phyloP scores from a whole-genome alignment of 768 basidiomycete species.

The Tylopilus vinaceipallidus region DNA sequence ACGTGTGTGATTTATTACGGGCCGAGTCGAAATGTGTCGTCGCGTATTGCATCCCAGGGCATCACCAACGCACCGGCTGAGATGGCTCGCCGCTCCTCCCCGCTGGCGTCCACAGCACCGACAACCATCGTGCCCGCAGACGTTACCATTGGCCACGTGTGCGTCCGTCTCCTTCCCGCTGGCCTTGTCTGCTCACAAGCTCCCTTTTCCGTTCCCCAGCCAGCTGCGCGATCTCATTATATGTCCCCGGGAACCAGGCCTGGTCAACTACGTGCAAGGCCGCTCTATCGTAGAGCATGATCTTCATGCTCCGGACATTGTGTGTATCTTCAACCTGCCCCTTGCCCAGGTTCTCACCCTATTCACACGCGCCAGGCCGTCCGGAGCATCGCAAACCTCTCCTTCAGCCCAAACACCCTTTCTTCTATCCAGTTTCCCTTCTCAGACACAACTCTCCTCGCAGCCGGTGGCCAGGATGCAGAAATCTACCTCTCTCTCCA shows the following conservation, averaged over 20 bases:
- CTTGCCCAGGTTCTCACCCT: slow-evolving; percentile 14
- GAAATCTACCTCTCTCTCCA: slow-evolving; percentile 67
- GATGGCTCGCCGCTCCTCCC: slow-evolving; percentile 49
- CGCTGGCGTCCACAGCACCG: slow-evolving; percentile 45
- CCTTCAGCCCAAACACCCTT: slow-evolving; percentile 64
- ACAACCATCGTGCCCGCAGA: slow-evolving; percentile 40
- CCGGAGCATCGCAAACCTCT: slow-evolving; percentile 49
- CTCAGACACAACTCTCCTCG: slow-evolving; percentile 58
- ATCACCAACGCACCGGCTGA: slow-evolving; percentile 5
- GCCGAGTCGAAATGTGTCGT: slow-evolving; percentile 10
- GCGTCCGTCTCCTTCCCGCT: slow-evolving; percentile 24
- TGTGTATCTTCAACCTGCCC: slow-evolving; percentile 31
- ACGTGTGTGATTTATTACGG: slow-evolving; percentile 20
- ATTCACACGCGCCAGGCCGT: slow-evolving; percentile 36
- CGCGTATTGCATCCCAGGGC: slow-evolving; percentile 2
- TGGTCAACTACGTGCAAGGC: slow-evolving; percentile 60
- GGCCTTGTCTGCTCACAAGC: background rate
- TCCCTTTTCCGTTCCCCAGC: slow-evolving; percentile 34
- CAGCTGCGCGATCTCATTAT: slow-evolving; percentile 79
- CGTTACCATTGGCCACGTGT: slow-evolving; percentile 66
- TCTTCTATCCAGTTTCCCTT: slow-evolving; percentile 52
- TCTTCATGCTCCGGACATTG: slow-evolving; percentile 44
- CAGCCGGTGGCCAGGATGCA: slow-evolving; percentile 71
- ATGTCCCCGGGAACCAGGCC: slow-evolving; percentile 64
- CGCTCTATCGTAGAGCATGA: slow-evolving; percentile 61